Conservation (phyloP, 2,329 filamentous ascomycete species). For the Xylariaceae sp. region DNA sequence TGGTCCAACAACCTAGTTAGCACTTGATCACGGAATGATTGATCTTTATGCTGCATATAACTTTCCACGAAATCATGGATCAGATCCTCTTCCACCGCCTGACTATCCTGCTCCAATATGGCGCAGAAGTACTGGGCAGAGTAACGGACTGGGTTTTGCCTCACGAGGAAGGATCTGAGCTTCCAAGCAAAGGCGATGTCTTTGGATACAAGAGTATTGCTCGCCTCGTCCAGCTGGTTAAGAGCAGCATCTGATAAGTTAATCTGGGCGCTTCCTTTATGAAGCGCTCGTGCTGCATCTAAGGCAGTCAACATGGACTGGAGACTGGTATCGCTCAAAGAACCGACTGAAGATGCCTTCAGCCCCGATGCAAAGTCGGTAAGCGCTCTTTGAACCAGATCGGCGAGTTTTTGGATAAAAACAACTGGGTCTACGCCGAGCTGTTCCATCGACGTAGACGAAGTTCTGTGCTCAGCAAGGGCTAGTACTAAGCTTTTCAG, state of each 20-base stretch:
- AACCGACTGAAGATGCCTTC: slow-evolving; percentile 7
- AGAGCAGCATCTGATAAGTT: slow-evolving; percentile 20
- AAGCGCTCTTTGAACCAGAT: slow-evolving; percentile 20
- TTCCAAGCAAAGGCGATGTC: slow-evolving; percentile 25
- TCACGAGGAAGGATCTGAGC: slow-evolving; percentile 25
- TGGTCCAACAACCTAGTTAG: slow-evolving; percentile 19
- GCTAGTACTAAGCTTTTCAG: slow-evolving; percentile 23
- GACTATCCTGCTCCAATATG: slow-evolving; percentile 19
- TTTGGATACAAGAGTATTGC: slow-evolving; percentile 16
- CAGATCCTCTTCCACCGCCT: slow-evolving; percentile 18
- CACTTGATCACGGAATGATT: slow-evolving; percentile 16
- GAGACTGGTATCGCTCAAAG: slow-evolving; percentile 14
- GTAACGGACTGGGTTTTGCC: slow-evolving; percentile 21
- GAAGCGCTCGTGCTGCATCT: slow-evolving; percentile 21
- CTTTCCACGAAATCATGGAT: slow-evolving; percentile 26
- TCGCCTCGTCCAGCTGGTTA: slow-evolving; percentile 19
- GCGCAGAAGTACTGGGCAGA: slow-evolving; percentile 14
- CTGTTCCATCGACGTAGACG: slow-evolving; percentile 9
- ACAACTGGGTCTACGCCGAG: slow-evolving; percentile 13
- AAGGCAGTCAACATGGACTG: slow-evolving; percentile 18
- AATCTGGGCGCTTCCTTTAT: slow-evolving; percentile 15
- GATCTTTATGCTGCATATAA: slow-evolving; percentile 20
- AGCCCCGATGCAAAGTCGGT: slow-evolving; percentile 18
- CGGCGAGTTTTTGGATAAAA: slow-evolving; percentile 19
- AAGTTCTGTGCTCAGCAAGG: slow-evolving; percentile 14